Base-by-base conservation (phyloP, 257 asterid species). In the Galeopsis tetrahit region DNA sequence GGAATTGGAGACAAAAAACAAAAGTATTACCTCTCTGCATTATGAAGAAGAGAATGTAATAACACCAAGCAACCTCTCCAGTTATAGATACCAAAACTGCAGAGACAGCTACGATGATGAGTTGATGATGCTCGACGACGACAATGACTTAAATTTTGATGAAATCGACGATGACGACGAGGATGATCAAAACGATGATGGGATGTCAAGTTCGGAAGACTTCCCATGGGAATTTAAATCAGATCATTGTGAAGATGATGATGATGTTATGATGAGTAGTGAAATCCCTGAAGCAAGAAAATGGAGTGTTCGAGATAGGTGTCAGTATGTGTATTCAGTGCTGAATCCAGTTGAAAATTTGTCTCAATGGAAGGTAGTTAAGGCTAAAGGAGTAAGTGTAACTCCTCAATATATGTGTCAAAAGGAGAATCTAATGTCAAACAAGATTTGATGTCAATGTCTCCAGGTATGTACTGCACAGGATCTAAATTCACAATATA, bases 321-420 rank as follows among this genome's bases (percentile, higher is more conserved):
- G 74, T 17, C 46, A 48, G 43, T 66, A 56, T 43, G 83, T 39
- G 14, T 64, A 2, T 28, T 80, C 85, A 11, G 94, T 91, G 85
- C 88, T 91, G n/a, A 85, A 68, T 80, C 95, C 91, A 55, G 86
- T 91, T 49, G 95, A 91, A 76, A 89, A 89, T 76, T 81, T 91
- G 70, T 67, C 81, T 51, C 90, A 91, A 69, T 91, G 96, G 95
- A 91, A 83, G 77, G 78, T 75, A 61, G 81, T 86, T 8, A 90
- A 86, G 73, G 95, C 88, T 10, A 81, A 62, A 52, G 72, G 81
- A 59, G 78, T 70, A 57, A 28, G 1, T 15, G n/a, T n/a, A n/a
- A 13, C 32, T n/a, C 13, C 21, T 0, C 79, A 66, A 15, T 13
- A 60, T 43, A 85, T 78, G 79, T 71, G 63, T 6, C 81, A 70